Percentiles rank a stretch among this genome's conserved stretches.
These are phyloP conservation scores for Cordyceps cicadae DNA, from an alignment of 2,329 filamentous ascomycete genomes.

Conservation along the genomic window DNA sequence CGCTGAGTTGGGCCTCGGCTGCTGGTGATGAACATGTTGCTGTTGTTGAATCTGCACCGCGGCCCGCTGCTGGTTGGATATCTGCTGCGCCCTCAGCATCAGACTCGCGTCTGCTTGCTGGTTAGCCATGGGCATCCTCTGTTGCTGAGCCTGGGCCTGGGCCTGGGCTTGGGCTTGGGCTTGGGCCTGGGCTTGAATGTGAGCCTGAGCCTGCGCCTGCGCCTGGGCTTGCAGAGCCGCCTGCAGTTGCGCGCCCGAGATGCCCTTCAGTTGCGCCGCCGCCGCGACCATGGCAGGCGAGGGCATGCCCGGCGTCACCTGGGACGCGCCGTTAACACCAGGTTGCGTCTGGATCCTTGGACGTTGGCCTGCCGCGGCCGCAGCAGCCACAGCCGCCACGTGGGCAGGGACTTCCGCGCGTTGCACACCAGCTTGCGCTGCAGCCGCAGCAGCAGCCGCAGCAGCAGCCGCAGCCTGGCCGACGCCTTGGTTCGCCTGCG, in stretches of 20 bases:
- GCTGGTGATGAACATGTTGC: slow-evolving; percentile 27
- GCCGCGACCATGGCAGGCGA: slow-evolving; percentile 41
- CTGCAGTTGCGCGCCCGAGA: slow-evolving; percentile 64
- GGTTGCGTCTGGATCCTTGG: slow-evolving; percentile 45
- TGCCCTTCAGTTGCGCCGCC: slow-evolving; percentile 50
- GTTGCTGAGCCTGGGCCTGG: slow-evolving; percentile 27
- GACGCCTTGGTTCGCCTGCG: background rate
- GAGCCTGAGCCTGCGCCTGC: slow-evolving; percentile 13
- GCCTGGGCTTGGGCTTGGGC: slow-evolving; percentile 22
- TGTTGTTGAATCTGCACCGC: slow-evolving; percentile 42
- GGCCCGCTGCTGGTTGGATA: slow-evolving; percentile 56
- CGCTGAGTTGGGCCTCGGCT: slow-evolving; percentile 24
- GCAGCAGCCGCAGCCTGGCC: slow-evolving; percentile 14
- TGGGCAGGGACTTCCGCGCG: slow-evolving; percentile 38
- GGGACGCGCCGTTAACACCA: background rate
- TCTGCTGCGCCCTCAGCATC: slow-evolving; percentile 56
- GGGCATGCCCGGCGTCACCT: slow-evolving; percentile 28
- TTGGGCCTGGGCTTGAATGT: slow-evolving; percentile 11
- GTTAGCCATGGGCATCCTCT: slow-evolving; percentile 46
- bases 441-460: slow-evolving; percentile 20
- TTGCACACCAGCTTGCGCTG: slow-evolving; percentile 23
- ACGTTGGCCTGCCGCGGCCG: slow-evolving; percentile 38
- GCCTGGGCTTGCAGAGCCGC: slow-evolving; percentile 37
- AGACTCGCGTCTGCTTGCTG: slow-evolving; percentile 44
- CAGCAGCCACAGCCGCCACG: slow-evolving; percentile 33